Evolutionary conservation across 2,329 filamentous ascomycete genomes (phyloP), one percentile per base, ranked within the genome.

Genomic region (Alternaria viburni): DNA sequence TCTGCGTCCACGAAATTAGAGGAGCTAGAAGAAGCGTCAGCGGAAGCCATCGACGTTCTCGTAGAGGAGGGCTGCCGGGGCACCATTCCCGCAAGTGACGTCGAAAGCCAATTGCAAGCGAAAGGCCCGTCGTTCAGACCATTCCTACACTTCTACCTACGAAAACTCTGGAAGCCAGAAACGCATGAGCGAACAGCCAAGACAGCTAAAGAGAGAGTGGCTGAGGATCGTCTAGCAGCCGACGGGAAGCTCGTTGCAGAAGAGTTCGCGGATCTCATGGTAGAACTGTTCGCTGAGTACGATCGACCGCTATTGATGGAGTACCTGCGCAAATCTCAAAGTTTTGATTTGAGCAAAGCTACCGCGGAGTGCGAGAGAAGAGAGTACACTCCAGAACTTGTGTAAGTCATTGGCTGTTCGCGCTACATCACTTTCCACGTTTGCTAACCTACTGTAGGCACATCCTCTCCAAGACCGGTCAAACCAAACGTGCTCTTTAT

Each of bases 141-240:
- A 0, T 97, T 97, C 75, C 86, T 97, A 0, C 98, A 92, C 82
- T 96, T 98, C 81, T 99, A 99, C 77, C 86, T 99, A 23, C 90
- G 91, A 12, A 89, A 90, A 0, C 84, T 99, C 3, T 99, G 95
- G 94, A 88, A 86, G 62, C 93, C 92, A 1, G 88, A 93, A 62
- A 88, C 87, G 10, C 86, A 90, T 66, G 74, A 80, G 58, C 73
- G 72, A 41, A 78, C 73, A 41, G 77, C 66, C 8, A 76, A 64
- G 50, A 75, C 75, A 71, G 69, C 79, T 71, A 69, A 80, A 74
- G 62, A 82, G 79, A 70, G 83, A 73, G 69, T 77, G 19, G 71
- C 76, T 43, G 71, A 77, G 54, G 76, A 77, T 19, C 74, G 86
- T 57, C 74, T 88, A 30, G 84, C 83, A 4, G 84, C 82, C 47